phyloP scores from a whole-genome alignment of 306 rosid genomes.

The Gastrolobium villosum region DNA sequence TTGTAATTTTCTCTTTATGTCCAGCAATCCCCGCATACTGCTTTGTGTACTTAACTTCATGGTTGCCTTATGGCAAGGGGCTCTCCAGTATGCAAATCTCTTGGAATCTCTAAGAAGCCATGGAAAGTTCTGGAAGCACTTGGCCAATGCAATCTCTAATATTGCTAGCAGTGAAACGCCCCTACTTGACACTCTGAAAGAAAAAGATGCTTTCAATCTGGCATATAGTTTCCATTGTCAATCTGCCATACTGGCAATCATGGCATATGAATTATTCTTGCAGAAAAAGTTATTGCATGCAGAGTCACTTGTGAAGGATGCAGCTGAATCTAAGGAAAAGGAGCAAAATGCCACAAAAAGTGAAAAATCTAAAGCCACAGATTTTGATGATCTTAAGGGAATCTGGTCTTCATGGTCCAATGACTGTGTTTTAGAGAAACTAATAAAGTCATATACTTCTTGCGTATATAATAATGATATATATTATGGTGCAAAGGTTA shows the following conservation, averaged over 20 bases:
- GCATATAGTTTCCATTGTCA: slow-evolving; percentile 76
- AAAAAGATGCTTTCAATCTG: slow-evolving; percentile 61
- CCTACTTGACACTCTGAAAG: slow-evolving; percentile 50
- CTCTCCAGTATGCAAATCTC: slow-evolving; percentile 68
- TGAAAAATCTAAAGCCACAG: slow-evolving; percentile 60
- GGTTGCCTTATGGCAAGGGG: slow-evolving; percentile 90
- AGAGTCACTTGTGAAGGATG: slow-evolving; percentile 68
- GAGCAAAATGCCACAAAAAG: slow-evolving; percentile 48
- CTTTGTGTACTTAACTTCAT: slow-evolving; percentile 78
- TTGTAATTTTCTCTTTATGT: slow-evolving; percentile 48
- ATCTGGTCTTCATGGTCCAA: slow-evolving; percentile 71
- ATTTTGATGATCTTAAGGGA: slow-evolving; percentile 57
- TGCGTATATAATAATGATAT: slow-evolving; percentile 60
- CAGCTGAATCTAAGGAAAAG: slow-evolving; percentile 65
- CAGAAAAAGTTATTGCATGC: slow-evolving; percentile 80
- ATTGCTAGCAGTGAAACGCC: slow-evolving; percentile 54
- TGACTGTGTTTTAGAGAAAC: slow-evolving; percentile 67
- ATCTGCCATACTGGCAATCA: slow-evolving; percentile 73
- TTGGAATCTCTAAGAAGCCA: slow-evolving; percentile 70
- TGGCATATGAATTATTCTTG: slow-evolving; percentile 84
- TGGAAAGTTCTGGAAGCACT: slow-evolving; percentile 66
- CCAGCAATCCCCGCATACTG: slow-evolving; percentile 76
- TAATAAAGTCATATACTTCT: slow-evolving; percentile 69
- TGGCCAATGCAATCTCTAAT: slow-evolving; percentile 60
- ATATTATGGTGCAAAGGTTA: slow-evolving; percentile 76